Conservation (phyloP, 2,329 filamentous ascomycete species). For the Penicillium rolfsii region DNA sequence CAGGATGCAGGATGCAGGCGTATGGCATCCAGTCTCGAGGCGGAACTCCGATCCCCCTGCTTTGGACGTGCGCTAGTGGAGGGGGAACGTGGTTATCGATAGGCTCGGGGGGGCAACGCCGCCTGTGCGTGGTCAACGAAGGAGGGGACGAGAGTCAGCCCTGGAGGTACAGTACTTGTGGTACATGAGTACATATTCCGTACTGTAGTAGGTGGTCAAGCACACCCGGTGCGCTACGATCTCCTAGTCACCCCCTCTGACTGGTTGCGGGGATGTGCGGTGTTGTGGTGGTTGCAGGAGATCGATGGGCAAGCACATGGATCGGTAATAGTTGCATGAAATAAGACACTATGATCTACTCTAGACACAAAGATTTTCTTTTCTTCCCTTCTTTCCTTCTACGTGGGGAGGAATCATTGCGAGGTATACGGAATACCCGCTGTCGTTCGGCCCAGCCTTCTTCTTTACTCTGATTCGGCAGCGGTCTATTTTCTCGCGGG, state of each 20-base stretch:
- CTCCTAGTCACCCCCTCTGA: not conserved
- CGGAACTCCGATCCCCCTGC: constrained; percentile 5
- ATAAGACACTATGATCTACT: not conserved
- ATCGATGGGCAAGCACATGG: not conserved
- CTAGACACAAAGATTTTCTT: not conserved
- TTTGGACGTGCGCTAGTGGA: constrained; percentile 26
- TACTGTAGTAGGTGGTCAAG: not conserved
- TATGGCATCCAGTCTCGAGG: not conserved
- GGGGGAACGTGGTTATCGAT: constrained; percentile 38
- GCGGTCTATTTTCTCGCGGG: not conserved
- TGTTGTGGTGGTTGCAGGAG: not conserved
- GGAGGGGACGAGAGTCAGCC: not conserved
- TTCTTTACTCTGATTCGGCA: constrained; percentile 14
- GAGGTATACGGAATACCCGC: constrained; percentile 8
- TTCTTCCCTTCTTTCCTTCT: not conserved
- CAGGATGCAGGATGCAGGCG: constrained; percentile 4
- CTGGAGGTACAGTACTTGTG: not conserved
- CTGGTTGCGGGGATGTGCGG: not conserved
- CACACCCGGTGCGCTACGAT: not conserved
- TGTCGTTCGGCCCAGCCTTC: constrained; percentile 26
- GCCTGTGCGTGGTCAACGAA: not conserved
- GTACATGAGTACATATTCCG: not conserved
- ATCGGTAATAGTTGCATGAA: not conserved
- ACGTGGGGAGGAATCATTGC: not conserved
- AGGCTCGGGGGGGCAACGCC: constrained; percentile 24